Conservation (phyloP, 371 early-diverging fungal genomes). For the Chytridiales sp. region DNA sequence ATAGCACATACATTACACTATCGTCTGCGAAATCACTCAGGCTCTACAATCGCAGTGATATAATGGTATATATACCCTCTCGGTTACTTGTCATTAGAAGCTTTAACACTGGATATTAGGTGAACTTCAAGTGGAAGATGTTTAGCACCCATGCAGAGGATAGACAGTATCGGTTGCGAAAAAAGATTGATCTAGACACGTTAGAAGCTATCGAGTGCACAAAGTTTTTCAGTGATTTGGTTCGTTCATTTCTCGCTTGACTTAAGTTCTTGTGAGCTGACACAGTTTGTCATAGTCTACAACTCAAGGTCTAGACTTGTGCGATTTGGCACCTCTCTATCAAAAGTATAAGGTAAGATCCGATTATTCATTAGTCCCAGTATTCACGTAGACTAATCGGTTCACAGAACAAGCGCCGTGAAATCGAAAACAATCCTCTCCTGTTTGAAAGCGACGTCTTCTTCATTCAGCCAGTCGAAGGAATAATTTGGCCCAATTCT, state of each 20-base stretch:
- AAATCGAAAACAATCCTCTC: slow-evolving; percentile 39
- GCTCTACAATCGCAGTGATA: slow-evolving; percentile 46
- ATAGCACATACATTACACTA: slow-evolving; percentile 49
- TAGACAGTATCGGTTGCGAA: slow-evolving; percentile 20
- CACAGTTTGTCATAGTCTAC: slow-evolving; percentile 7
- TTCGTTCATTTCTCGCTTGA: neutral
- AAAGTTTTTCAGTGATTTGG: slow-evolving; percentile 19
- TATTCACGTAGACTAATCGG: too few species aligned
- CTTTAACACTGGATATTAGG: slow-evolving; percentile 26
- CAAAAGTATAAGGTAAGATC: slow-evolving; percentile 39
- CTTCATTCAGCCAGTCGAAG: slow-evolving; percentile 40
- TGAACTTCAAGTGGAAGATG: slow-evolving; percentile 48
- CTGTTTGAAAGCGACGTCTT: slow-evolving; percentile 37
- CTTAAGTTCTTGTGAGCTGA: neutral
- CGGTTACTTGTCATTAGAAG: slow-evolving; percentile 1
- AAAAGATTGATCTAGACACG: slow-evolving; percentile 26
- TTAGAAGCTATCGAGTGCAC: slow-evolving; percentile 31
- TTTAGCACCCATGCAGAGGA: slow-evolving; percentile 47
- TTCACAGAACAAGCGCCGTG: slow-evolving; percentile 34
- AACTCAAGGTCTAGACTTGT: slow-evolving; percentile 21
- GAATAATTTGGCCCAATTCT: slow-evolving; percentile 52
- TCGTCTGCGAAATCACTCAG: slow-evolving; percentile 38
- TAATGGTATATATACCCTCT: slow-evolving; percentile 36
- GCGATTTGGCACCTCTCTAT: slow-evolving; percentile 39
- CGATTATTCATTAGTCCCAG: neutral